These are phyloP conservation scores for Parafenestella ontariensis DNA, from an alignment of 2,329 filamentous ascomycete species.

Conservation along the genomic window DNA sequence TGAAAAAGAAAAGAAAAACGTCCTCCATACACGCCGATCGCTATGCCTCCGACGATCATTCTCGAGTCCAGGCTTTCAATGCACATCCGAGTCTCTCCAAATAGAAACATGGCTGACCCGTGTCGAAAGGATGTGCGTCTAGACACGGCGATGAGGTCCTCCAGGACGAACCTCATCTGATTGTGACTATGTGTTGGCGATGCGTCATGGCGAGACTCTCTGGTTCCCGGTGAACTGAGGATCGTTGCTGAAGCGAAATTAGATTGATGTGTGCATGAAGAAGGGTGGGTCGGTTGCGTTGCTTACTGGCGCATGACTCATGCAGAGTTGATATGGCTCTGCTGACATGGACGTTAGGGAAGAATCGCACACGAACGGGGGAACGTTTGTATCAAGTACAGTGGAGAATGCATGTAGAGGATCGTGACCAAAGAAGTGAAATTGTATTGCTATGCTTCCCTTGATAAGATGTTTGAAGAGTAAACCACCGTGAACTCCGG, in stretches of 20 bases:
- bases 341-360: not conserved
- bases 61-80: not conserved
- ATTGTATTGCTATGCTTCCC: not conserved
- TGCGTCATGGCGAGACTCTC: not conserved
- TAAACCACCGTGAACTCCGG: not conserved
- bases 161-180: not conserved
- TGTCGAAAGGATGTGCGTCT: not conserved
- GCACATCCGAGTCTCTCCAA: not conserved
- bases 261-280: not conserved
- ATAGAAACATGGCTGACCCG: not conserved
- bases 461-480: not conserved
- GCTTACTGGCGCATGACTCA: not conserved
- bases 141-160: not conserved
- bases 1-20: no score
- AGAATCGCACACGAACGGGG: not conserved
- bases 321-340: not conserved
- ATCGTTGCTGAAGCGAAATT: not conserved
- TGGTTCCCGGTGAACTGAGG: not conserved
- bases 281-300: not conserved
- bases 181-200: not conserved
- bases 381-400: not conserved
- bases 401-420: not conserved
- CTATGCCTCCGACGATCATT: not conserved
- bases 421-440: not conserved
- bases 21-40: not conserved